These are phyloP conservation scores for Ustilago cynodontis DNA, from an alignment of 1,284 basidiomycete species.

Conservation along the genomic window DNA sequence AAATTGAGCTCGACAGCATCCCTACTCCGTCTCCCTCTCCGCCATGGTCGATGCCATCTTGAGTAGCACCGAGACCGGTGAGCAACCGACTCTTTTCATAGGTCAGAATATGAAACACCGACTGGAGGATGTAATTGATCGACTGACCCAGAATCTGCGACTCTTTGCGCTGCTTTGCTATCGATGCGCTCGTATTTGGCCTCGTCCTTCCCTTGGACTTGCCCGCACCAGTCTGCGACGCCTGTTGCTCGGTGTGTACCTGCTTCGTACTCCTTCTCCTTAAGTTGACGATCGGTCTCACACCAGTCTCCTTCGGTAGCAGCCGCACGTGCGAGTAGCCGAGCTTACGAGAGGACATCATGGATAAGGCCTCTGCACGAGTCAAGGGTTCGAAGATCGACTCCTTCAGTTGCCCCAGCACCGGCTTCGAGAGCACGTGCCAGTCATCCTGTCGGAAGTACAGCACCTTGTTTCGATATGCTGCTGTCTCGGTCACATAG, in stretches of 20 bases:
- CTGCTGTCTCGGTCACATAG: constrained; percentile 91
- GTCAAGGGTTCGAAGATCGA: constrained; percentile 54
- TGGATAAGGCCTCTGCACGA: constrained; percentile 65
- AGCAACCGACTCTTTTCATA: constrained; percentile 50
- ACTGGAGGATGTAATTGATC: constrained; percentile 87
- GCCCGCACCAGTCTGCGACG: background rate
- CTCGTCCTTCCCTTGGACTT: constrained; percentile 8
- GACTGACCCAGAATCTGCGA: constrained; percentile 72
- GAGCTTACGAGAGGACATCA: constrained; percentile 70
- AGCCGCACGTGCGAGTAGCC: constrained; percentile 89
- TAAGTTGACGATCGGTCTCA: constrained; percentile 94
- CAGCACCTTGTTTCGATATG: constrained; percentile 84
- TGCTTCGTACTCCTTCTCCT: constrained; percentile 74
- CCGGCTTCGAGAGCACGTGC: constrained; percentile 81
- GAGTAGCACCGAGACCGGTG: background rate
- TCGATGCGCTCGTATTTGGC: background rate
- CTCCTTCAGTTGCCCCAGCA: constrained; percentile 80
- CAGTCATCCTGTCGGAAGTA: constrained; percentile 97
- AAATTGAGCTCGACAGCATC: constrained; percentile 55
- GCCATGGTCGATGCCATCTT: too few species aligned
- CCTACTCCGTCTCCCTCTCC: background rate
- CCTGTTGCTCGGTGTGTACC: constrained; percentile 24
- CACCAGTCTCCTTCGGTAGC: constrained; percentile 92
- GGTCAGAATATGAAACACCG: constrained; percentile 71
- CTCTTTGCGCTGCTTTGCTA: constrained; percentile 28